These are phyloP conservation scores for Cystobasidium ongulense DNA, from an alignment of 768 basidiomycete species.

Conservation along the genomic window DNA sequence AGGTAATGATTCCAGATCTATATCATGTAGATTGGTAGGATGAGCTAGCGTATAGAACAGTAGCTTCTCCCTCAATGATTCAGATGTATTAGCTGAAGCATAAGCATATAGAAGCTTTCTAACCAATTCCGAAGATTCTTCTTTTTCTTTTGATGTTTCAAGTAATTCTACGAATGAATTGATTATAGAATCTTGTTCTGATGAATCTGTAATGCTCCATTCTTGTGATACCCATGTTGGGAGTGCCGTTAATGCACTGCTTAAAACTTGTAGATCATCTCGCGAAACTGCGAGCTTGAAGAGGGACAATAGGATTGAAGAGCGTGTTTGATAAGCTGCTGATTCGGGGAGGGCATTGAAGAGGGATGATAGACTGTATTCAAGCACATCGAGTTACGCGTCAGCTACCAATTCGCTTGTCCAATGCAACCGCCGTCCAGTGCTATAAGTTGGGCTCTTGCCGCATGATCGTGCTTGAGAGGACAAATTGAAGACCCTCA, in stretches of 20 bases:
- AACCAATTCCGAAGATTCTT: conserved; percentile 9
- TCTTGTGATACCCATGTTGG: conserved; percentile 19
- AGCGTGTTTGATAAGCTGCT: neutral
- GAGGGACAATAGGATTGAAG: conserved; percentile 16
- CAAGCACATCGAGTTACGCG: neutral
- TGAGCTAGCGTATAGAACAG: conserved; percentile 14
- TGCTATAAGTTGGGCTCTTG: neutral
- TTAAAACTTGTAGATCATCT: conserved; percentile 15
- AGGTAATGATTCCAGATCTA: conserved; percentile 21
- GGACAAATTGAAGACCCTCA: neutral
- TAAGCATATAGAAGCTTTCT: neutral
- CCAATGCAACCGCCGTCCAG: neutral
- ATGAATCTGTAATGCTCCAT: conserved; percentile 14
- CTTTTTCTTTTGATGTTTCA: conserved; percentile 1
- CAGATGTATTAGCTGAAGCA: conserved; percentile 11
- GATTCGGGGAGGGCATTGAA: conserved; percentile 24
- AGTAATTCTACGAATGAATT: neutral
- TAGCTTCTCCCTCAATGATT: conserved; percentile 11
- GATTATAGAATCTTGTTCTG: neutral
- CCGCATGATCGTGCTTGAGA: neutral
- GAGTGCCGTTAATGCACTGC: neutral
- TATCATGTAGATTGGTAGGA: conserved; percentile 1
- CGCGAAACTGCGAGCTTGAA: conserved; percentile 11
- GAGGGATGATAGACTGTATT: conserved; percentile 22
- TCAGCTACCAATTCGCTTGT: neutral